These are phyloP conservation scores for Camelina laxa DNA, from an alignment of 345 rosid genomes.

Conservation along the genomic window DNA sequence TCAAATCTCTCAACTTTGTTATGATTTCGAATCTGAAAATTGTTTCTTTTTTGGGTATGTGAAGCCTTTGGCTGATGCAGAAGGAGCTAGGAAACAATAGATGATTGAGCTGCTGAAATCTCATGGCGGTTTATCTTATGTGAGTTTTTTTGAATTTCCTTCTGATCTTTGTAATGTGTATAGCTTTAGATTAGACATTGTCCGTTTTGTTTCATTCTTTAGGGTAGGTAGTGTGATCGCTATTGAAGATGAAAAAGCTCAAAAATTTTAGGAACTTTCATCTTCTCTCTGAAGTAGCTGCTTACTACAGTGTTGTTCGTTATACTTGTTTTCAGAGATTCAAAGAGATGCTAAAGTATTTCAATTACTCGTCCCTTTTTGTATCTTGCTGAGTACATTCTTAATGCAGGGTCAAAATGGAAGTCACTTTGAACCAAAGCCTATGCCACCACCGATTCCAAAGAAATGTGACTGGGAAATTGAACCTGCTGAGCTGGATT, in stretches of 20 bases:
- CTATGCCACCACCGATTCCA: slow-evolving; percentile 91
- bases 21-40: slow-evolving; percentile 32
- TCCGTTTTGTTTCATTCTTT: slow-evolving; percentile 1
- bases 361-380: no score
- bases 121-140: slow-evolving; percentile 90
- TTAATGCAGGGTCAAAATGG: slow-evolving; percentile 89
- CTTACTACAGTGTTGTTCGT: slow-evolving; percentile 13
- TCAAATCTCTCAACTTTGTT: background rate
- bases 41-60: no score
- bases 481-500: slow-evolving; percentile 94
- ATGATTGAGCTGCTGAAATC: slow-evolving; percentile 81
- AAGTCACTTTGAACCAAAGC: slow-evolving; percentile 97
- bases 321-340: slow-evolving; percentile 15
- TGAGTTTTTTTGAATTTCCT: slow-evolving; percentile 51
- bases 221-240: slow-evolving; percentile 10
- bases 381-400: slow-evolving; percentile 15
- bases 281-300: slow-evolving; percentile 11
- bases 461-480: slow-evolving; percentile 99
- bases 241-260: background rate
- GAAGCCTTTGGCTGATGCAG: slow-evolving; percentile 98
- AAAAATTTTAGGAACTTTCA: slow-evolving; percentile 18
- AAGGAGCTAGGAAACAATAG: slow-evolving; percentile 82
- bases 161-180: background rate
- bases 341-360: background rate
- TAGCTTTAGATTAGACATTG: slow-evolving; percentile 19